Evolutionary conservation across 306 rosid genomes (phyloP).

Genomic region (Fragaria nilgerrensis): DNA sequence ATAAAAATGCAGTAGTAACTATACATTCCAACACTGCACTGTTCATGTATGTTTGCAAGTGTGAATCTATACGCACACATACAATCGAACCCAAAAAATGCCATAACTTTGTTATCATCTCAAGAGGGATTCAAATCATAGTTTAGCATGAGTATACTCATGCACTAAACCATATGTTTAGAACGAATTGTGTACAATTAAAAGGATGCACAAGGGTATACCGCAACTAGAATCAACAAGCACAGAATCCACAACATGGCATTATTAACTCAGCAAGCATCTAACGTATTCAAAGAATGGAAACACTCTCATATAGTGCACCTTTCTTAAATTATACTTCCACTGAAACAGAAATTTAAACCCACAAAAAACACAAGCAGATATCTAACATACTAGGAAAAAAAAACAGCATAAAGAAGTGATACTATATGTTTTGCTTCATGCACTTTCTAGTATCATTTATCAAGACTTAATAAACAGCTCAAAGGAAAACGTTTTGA

Average conservation of each 20-base stretch:
- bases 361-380: background rate
- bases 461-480: background rate
- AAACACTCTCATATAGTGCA: background rate
- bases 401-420: too few species aligned
- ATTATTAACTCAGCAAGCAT: background rate
- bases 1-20: background rate
- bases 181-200: background rate
- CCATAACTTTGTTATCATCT: background rate
- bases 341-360: background rate
- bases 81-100: background rate
- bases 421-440: background rate
- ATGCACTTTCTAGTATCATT: background rate
- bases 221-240: background rate
- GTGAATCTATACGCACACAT: too few species aligned
- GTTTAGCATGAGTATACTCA: too few species aligned
- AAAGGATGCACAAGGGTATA: background rate
- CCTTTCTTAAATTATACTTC: background rate
- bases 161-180: background rate
- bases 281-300: background rate
- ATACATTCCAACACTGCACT: background rate
- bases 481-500: background rate
- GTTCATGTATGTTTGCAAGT: background rate
- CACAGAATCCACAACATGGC: background rate
- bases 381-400: background rate
- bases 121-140: background rate